phyloP scores from a whole-genome alignment of 2,329 filamentous ascomycete species.

The Neonectria coccinea region DNA sequence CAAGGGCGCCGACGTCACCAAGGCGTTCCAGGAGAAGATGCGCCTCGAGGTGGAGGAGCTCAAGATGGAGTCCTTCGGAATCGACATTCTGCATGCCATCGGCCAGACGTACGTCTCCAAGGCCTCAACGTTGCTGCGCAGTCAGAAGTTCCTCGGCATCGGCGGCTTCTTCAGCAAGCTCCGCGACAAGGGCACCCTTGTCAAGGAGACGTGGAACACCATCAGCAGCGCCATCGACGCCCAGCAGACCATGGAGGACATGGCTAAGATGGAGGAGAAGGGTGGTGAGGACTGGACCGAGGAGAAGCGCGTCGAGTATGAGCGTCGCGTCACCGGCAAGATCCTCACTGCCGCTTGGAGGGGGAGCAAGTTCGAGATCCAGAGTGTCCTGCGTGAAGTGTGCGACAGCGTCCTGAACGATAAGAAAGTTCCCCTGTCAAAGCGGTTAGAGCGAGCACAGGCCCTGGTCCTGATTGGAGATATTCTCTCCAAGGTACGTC shows the following conservation, averaged over 20 bases:
- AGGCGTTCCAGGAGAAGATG: constrained; percentile 93
- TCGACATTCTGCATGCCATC: constrained; percentile 96
- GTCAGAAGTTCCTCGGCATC: constrained; percentile 96
- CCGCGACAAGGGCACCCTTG: constrained; percentile 95
- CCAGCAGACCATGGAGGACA: constrained; percentile 98
- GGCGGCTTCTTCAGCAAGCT: constrained; percentile 93
- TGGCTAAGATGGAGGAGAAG: constrained; percentile 94
- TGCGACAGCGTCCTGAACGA: constrained; percentile 88
- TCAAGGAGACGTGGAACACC: constrained; percentile 99
- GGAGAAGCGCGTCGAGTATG: constrained; percentile 95
- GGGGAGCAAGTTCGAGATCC: constrained; percentile 97
- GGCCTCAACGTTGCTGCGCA: constrained; percentile 87
- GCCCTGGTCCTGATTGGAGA: constrained; percentile 90
- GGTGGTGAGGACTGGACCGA: constrained; percentile 99
- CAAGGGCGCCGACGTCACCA: constrained; percentile 85
- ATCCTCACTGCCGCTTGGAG: constrained; percentile 97
- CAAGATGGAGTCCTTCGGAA: constrained; percentile 98
- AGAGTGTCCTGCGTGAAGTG: constrained; percentile 93
- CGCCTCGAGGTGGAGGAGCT: constrained; percentile 95
- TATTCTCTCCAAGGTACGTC: constrained; percentile 83
- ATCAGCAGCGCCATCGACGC: constrained; percentile 96
- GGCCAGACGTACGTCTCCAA: constrained; percentile 92
- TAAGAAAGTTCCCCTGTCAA: constrained; percentile 81
- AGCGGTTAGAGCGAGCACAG: constrained; percentile 91
- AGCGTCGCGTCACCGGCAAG: constrained; percentile 95